Percentiles rank a stretch among this genome's conserved stretches.
These are phyloP conservation scores for Exophiala phaeomuriformis DNA, from an alignment of 2,329 filamentous ascomycete species.

Conservation along the genomic window DNA sequence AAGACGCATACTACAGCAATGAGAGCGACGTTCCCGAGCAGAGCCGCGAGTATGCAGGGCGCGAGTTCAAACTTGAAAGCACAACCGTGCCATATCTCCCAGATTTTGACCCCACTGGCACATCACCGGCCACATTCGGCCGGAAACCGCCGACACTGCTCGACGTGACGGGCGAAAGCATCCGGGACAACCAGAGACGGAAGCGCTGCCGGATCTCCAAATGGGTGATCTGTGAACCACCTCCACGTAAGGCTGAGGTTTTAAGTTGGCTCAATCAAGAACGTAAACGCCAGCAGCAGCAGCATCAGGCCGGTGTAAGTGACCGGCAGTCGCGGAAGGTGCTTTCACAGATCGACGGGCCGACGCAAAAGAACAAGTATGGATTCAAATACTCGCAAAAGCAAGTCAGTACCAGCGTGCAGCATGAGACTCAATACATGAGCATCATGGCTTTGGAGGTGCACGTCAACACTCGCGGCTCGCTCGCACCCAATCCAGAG, in stretches of 20 bases:
- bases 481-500: slow-evolving; percentile 78
- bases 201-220: slow-evolving; percentile 54
- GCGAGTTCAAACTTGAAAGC: slow-evolving; percentile 71
- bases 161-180: slow-evolving; percentile 48
- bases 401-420: slow-evolving; percentile 63
- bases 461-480: slow-evolving; percentile 78
- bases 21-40: slow-evolving; percentile 75
- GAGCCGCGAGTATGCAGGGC: slow-evolving; percentile 74
- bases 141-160: slow-evolving; percentile 42
- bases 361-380: slow-evolving; percentile 73
- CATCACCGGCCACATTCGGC: slow-evolving; percentile 50
- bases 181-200: slow-evolving; percentile 47
- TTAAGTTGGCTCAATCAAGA: slow-evolving; percentile 55
- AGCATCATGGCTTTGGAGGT: slow-evolving; percentile 91
- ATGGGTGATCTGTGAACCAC: slow-evolving; percentile 69
- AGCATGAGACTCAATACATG: slow-evolving; percentile 88
- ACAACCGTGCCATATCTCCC: slow-evolving; percentile 72
- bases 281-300: slow-evolving; percentile 2
- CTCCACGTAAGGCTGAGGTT: slow-evolving; percentile 66
- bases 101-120: slow-evolving; percentile 61
- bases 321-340: neutral
- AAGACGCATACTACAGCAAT: slow-evolving; percentile 76
- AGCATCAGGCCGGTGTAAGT: slow-evolving; percentile 11
- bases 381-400: slow-evolving; percentile 83
- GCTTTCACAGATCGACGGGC: slow-evolving; percentile 79